Evolutionary conservation across 1,139 yeast genomes (phyloP), one percentile per base, ranked within the genome.

Genomic region (Suhomyces bribrorum): DNA sequence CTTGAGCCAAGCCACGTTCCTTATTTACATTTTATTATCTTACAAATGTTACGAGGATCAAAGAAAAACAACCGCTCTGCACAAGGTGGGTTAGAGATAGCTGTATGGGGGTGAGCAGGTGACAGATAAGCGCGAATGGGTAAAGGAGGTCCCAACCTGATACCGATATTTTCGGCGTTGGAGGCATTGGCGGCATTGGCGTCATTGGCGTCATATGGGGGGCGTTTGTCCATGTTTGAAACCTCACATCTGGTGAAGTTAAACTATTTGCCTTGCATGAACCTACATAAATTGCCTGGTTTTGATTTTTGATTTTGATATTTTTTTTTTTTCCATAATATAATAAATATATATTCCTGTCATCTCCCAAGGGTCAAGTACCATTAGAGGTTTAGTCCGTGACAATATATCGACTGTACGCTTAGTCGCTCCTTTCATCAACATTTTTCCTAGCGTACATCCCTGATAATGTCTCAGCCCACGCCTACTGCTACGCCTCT

Each of bases 401-500:
- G 37, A 32, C 33, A 11, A 12, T 17, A 17, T 29, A 17, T 30
- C 30, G 12, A 14, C 31, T 16, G 37, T 38, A 38, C 41, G 41
- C 41, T 27, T 31, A 34, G 42, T 38, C 42, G 29, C 39, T 38
- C 42, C 42, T 38, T 38, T 38, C 26, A 22, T 8, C n/a, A 20
- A 20, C 23, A 8, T 8, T 24, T 29, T 26, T 24, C 29, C 13
- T 31, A 26, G 40, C 36, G 40, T 36, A 32, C 40, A 9, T 14
- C 8, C 24, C 14, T 25, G 33, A 34, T 30, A 37, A 43, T 43
- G 47, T 36, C 47, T 14, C 45, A 38, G 31, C 47, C 44, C 17
- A 41, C 47, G 7, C 47, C 47, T 12, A 36, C 47, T 13, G 37
- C 41, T 8, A 41, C 45, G 13, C 45, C 47, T 26, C 27, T 28